phyloP scores from a whole-genome alignment of 106 monocot species.

The Cymbidium sinense region DNA sequence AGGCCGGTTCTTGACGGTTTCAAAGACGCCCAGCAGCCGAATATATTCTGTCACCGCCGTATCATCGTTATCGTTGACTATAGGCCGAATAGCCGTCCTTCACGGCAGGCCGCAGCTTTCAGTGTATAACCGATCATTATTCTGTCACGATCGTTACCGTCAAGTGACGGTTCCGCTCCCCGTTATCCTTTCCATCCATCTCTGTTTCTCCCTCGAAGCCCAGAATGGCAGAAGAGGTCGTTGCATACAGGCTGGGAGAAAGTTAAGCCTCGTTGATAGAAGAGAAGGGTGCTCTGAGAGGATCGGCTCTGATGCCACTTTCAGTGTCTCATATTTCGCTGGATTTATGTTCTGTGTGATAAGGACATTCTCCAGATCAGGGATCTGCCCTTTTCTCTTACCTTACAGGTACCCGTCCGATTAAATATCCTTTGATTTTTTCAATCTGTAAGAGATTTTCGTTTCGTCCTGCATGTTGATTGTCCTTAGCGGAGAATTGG shows the following conservation, averaged over 20 bases:
- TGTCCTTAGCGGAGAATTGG: background rate
- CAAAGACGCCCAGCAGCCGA: no score
- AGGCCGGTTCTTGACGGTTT: no score
- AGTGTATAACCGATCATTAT: no score
- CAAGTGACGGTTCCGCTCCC: background rate
- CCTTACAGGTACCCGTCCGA: background rate
- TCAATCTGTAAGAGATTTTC: background rate
- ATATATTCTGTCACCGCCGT: no score
- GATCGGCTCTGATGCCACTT: background rate
- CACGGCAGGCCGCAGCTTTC: no score
- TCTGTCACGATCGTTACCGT: no score
- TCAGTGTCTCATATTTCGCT: background rate
- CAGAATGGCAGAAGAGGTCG: background rate
- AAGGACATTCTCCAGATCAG: conserved; percentile 1
- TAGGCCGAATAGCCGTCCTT: no score
- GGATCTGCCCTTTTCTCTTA: background rate
- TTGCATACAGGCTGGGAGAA: background rate
- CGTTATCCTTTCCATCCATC: background rate
- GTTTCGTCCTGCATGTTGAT: background rate
- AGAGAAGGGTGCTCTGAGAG: background rate
- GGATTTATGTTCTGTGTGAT: background rate
- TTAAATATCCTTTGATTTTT: background rate
- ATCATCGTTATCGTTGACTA: no score
- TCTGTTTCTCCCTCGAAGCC: background rate
- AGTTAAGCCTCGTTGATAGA: background rate